Evolutionary conservation across 495 filamentous ascomycete genomes (phyloP).

Genomic region (Delitschia confertaspora): DNA sequence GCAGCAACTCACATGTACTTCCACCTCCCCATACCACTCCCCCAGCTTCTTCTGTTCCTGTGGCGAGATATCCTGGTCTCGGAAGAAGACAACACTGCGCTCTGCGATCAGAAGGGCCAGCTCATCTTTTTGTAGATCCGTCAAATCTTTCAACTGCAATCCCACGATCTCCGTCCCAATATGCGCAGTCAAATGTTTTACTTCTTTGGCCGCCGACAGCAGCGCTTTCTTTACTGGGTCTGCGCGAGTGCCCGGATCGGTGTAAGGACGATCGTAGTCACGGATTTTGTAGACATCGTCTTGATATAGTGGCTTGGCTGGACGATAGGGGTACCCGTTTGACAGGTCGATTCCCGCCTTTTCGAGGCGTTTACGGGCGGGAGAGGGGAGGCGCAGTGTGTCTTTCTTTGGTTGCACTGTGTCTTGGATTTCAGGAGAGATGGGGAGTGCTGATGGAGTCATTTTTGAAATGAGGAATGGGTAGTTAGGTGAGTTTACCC

Average conservation of each 20-base stretch:
- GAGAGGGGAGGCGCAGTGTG: slow-evolving; percentile 47
- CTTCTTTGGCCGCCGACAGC: slow-evolving; percentile 54
- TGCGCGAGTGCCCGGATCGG: slow-evolving; percentile 55
- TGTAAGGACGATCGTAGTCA: slow-evolving; percentile 46
- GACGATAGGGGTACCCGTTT: slow-evolving; percentile 59
- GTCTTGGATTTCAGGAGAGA: slow-evolving; percentile 52
- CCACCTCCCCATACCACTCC: slow-evolving; percentile 56
- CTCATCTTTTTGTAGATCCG: slow-evolving; percentile 58
- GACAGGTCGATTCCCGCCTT: slow-evolving; percentile 58
- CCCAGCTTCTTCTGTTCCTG: slow-evolving; percentile 60
- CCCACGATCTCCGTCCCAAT: slow-evolving; percentile 68
- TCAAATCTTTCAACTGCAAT: slow-evolving; percentile 59
- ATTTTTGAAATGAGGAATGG: slow-evolving; percentile 5
- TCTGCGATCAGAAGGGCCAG: slow-evolving; percentile 64
- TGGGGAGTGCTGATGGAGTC: slow-evolving; percentile 36
- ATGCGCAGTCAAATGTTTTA: slow-evolving; percentile 55
- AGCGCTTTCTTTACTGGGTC: slow-evolving; percentile 60
- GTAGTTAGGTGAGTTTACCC: not conserved
- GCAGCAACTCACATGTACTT: slow-evolving; percentile 50
- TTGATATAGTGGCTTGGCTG: slow-evolving; percentile 47
- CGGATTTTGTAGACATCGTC: slow-evolving; percentile 59
- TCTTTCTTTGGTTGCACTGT: slow-evolving; percentile 53
- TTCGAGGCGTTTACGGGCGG: slow-evolving; percentile 48
- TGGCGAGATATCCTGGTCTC: slow-evolving; percentile 60
- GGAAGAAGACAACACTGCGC: slow-evolving; percentile 67